phyloP scores from a whole-genome alignment of 495 filamentous ascomycete species.

The Opeltia flavorubescens region DNA sequence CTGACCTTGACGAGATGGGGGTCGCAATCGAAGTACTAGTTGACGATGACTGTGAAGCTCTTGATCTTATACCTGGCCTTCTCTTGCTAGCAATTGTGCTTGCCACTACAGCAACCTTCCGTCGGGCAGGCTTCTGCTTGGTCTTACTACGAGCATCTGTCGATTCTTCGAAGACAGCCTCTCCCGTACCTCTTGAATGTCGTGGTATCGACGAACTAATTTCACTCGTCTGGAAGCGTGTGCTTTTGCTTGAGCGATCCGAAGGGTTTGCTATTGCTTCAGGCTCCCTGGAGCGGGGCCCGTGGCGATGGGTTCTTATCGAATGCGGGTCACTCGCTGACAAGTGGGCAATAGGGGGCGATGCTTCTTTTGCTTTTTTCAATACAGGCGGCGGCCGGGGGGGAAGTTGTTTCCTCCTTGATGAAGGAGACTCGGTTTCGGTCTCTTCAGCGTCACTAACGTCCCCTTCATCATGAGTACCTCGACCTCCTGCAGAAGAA shows the following conservation, averaged over 20 bases:
- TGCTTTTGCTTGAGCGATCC: not conserved
- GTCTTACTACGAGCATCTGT: conserved; percentile 5
- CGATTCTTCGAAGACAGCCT: not conserved
- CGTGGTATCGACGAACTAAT: not conserved
- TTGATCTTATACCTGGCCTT: conserved; percentile 30
- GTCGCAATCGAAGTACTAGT: conserved; percentile 8
- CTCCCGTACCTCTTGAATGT: not conserved
- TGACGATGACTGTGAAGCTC: conserved; percentile 25
- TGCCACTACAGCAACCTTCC: conserved; percentile 23
- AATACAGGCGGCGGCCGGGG: conserved; percentile 13
- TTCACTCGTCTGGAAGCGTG: not conserved
- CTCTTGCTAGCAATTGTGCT: conserved; percentile 21
- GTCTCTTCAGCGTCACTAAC: not conserved
- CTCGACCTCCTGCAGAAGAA: not conserved
- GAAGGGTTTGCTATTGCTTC: not conserved
- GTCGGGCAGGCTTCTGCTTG: conserved; percentile 14
- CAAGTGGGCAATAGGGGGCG: not conserved
- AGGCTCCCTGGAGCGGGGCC: not conserved
- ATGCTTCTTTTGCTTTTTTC: conserved; percentile 9
- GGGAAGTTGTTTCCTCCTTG: not conserved
- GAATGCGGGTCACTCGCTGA: not conserved
- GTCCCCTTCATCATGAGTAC: not conserved
- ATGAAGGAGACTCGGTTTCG: not conserved
- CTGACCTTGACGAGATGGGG: not conserved
- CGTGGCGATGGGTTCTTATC: not conserved